Evolutionary conservation across 1,139 yeast genomes (phyloP), one percentile per base, ranked within the genome.

Genomic region (Taphrina populina): DNA sequence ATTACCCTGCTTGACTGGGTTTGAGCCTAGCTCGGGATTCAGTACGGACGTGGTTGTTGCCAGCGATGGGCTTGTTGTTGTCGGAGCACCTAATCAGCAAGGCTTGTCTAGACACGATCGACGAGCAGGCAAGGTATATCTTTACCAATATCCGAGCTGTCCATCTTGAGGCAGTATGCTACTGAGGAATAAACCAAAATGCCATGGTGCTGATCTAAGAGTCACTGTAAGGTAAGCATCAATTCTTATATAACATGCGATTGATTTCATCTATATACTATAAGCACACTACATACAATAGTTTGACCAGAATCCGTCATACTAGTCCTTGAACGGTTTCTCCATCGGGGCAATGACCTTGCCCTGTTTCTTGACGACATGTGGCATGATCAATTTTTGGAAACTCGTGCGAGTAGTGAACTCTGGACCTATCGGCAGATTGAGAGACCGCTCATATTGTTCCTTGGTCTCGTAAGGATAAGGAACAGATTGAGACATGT

Each of bases 341-440:
- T 33, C 32, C 56, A 92, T 72, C 29, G 98, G 98, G 69, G 88
- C 95, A 62, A 92, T 87, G 53, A 90, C 92, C 58, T 80, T 76
- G 66, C 97, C 96, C 64, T 87, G 88, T 70, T 88, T 88, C 58
- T 87, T 83, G 62, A 87, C 76, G 43, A 92, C 82, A 65, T 87
- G 78, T 45, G 98, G 98, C 81, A 86, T 88, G 59, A 94, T 87
- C 64, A 87, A 73, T 67, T 81, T 81, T 73, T 88, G 95, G 73
- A 87, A 95, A 1, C 95, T 82, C 56, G 81, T 85, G 66, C 88
- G 80, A 10, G 95, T 80, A 3, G 94, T 82, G 97, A 97, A 92
- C 72, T 92, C 96, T 70, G 87, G 95, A 29, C 98, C 98, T 60
- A 92, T 75, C n/a, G 98, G 97, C 88, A 88, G 84, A 67, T 95